These are phyloP conservation scores for Leucocoprinus sp. DNA, from an alignment of 768 basidiomycete species.

Conservation along the genomic window DNA sequence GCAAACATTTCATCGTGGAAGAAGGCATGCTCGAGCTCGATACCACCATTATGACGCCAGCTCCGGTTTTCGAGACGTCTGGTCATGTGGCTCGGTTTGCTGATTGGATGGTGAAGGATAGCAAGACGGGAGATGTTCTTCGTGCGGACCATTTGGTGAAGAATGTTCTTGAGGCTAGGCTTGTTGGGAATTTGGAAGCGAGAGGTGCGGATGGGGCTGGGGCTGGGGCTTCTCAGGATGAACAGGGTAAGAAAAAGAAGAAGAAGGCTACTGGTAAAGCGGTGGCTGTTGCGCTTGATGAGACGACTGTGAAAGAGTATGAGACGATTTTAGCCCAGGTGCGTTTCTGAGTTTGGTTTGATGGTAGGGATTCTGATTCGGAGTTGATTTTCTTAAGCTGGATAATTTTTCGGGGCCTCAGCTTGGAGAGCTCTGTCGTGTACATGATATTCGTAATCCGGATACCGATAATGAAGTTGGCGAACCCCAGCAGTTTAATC, in stretches of 20 bases:
- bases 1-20: slow-evolving; percentile 96
- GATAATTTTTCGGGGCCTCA: slow-evolving; percentile 92
- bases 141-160: slow-evolving; percentile 96
- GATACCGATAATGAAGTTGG: slow-evolving; percentile 89
- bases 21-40: slow-evolving; percentile 98
- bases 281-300: slow-evolving; percentile 62
- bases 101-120: slow-evolving; percentile 99
- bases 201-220: slow-evolving; percentile 57
- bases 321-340: slow-evolving; percentile 86
- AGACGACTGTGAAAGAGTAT: slow-evolving; percentile 69
- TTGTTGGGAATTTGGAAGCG: slow-evolving; percentile 88
- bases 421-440: slow-evolving; percentile 79
- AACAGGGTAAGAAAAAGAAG: slow-evolving; percentile 65
- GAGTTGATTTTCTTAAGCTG: slow-evolving; percentile 40
- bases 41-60: slow-evolving; percentile 95
- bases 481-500: slow-evolving; percentile 93
- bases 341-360: slow-evolving; percentile 20
- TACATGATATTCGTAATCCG: slow-evolving; percentile 77
- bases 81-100: slow-evolving; percentile 98
- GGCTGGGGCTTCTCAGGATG: slow-evolving; percentile 49
- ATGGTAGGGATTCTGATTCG: slow-evolving; percentile 2
- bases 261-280: slow-evolving; percentile 70
- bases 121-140: slow-evolving; percentile 90
- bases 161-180: slow-evolving; percentile 79
- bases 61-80: slow-evolving; percentile 91